phyloP scores from a whole-genome alignment of 1,139 yeast genomes.

The Arxiozyma heterogenica region DNA sequence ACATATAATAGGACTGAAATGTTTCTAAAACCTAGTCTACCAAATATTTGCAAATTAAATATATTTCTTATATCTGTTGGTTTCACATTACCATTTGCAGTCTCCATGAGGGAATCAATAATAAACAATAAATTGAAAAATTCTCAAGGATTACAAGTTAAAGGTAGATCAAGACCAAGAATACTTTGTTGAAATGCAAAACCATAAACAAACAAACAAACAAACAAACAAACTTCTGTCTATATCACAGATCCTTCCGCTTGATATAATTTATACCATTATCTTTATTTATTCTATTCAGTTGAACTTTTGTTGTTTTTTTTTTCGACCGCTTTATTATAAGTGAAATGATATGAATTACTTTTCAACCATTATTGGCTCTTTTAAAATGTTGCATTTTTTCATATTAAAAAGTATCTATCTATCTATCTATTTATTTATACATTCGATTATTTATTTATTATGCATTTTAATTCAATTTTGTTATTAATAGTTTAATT shows the following conservation, averaged over 20 bases:
- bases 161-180: constrained; percentile 13
- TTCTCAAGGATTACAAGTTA: constrained; percentile 1
- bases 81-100: constrained; percentile 17
- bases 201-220: constrained; percentile 4
- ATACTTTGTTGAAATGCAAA: constrained; percentile 5
- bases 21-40: constrained; percentile 1
- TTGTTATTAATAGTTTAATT: too few species aligned
- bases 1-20: not conserved
- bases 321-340: not conserved
- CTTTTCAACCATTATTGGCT: too few species aligned
- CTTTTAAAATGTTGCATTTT: too few species aligned
- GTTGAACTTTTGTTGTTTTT: not conserved
- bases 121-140: constrained; percentile 3
- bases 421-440: too few species aligned
- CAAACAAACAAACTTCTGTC: not conserved
- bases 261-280: not conserved
- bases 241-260: not conserved
- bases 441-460: not conserved
- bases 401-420: too few species aligned
- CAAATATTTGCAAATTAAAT: constrained; percentile 12
- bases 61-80: constrained; percentile 17
- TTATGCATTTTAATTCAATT: not conserved
- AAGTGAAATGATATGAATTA: too few species aligned
- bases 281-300: not conserved
- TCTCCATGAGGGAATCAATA: constrained; percentile 13